Evolutionary conservation across 2,329 filamentous ascomycete species (phyloP).

Genomic region (Teratosphaeria gauchensis): DNA sequence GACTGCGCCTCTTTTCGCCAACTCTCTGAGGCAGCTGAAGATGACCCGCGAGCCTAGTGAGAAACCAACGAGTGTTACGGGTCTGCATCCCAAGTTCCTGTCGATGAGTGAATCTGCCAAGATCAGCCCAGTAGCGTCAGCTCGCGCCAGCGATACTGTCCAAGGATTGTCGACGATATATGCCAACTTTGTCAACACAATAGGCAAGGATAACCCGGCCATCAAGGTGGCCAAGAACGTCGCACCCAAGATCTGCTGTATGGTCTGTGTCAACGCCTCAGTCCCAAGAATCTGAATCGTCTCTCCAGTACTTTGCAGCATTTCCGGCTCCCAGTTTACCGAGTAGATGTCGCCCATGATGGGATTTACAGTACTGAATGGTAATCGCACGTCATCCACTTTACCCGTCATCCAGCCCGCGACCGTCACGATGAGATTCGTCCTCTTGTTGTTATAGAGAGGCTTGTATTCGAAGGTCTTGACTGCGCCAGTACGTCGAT

Average conservation of each 20-base stretch:
- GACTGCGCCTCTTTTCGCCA: slow-evolving; percentile 71
- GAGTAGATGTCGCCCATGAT: slow-evolving; percentile 98
- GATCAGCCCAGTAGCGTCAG: slow-evolving; percentile 79
- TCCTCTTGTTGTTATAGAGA: slow-evolving; percentile 93
- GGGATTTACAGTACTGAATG: slow-evolving; percentile 91
- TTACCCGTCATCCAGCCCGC: slow-evolving; percentile 99
- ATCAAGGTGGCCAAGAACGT: slow-evolving; percentile 84
- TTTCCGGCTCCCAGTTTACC: slow-evolving; percentile 93
- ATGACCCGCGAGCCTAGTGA: slow-evolving; percentile 88
- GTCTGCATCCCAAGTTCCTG: slow-evolving; percentile 79
- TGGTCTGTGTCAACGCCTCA: slow-evolving; percentile 89
- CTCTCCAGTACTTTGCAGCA: slow-evolving; percentile 94
- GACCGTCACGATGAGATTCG: slow-evolving; percentile 90
- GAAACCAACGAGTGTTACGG: slow-evolving; percentile 89
- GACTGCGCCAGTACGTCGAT: slow-evolving; percentile 79
- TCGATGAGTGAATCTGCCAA: slow-evolving; percentile 90
- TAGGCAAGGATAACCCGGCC: slow-evolving; percentile 84
- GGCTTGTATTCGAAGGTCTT: slow-evolving; percentile 96
- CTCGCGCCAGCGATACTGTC: slow-evolving; percentile 90
- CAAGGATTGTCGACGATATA: slow-evolving; percentile 98
- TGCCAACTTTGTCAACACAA: slow-evolving; percentile 84
- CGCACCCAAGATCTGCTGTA: slow-evolving; percentile 88
- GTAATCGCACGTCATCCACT: slow-evolving; percentile 88
- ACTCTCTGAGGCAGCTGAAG: slow-evolving; percentile 79
- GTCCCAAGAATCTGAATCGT: slow-evolving; percentile 98